Evolutionary conservation across 768 basidiomycete species (phyloP), one percentile per base, ranked within the genome.

Genomic region (Suillus paluster): DNA sequence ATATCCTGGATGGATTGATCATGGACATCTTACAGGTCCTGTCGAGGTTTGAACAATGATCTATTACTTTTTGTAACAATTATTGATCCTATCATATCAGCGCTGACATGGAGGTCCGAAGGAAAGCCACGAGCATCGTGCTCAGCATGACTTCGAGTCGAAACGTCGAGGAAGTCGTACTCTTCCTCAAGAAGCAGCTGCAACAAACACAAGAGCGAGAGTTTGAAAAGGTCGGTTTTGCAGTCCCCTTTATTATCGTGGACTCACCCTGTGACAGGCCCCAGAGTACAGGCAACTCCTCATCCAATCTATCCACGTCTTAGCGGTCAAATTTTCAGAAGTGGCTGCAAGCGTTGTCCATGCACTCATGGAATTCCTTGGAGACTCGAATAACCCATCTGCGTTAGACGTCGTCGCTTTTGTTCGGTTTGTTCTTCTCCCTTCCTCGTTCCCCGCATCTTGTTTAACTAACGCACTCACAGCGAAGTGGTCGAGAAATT

Each of bases 401-500:
- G 96, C 97, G 0, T 83, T 98, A 30, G 97, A 99, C 68, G 97
- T 98, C 41, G 95, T 99, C 59, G 83, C 95, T 2, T 91, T 91
- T 66, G 89, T 91, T 30, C 83, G 86, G 80, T 82, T 57, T 58
- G 71, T 68, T 67, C 27, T 64, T 36, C 33, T 53, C 36, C 46
- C 49, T 61, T 9, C n/a, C 15, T 6, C 4, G 33, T 34, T 15
- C 4, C 11, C 9, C 25, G 2, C 41, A 27, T 5, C 11, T 46
- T n/a, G n/a, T n/a, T n/a, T 41, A 15, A 48, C 57, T 64, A 21
- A 52, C 53, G 45, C 10, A 27, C 15, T 59, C 66, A 49, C 66
- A 91, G 92, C 14, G 97, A 99, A 77, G 96, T 99, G 30, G 97
- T 98, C 57, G 95, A 99, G 75, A 97, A 97, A 75, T 98, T 98